Evolutionary conservation across 192 early-diverging fungal species (phyloP).

Genomic region (Phlyctochytrium bullatum): DNA sequence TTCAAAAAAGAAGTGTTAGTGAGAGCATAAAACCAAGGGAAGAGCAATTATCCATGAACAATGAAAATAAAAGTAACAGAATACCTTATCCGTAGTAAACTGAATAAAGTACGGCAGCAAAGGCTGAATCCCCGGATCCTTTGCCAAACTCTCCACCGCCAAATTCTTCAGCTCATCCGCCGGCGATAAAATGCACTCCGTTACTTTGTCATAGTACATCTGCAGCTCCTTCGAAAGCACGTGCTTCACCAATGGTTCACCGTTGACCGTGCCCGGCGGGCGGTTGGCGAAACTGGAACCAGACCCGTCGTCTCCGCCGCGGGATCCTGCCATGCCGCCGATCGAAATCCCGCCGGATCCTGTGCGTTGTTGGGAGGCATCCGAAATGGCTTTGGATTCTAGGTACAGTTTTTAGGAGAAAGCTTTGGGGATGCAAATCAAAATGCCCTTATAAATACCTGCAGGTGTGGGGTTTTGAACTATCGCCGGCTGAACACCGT

Average conservation of each 20-base stretch:
- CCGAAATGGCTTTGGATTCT: too few relatives aligned
- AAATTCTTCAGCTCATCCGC: slow-evolving; percentile 67
- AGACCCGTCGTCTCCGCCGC: too few relatives aligned
- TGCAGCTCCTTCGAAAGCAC: slow-evolving; percentile 91
- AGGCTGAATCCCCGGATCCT: slow-evolving; percentile 93
- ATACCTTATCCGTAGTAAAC: slow-evolving; percentile 80
- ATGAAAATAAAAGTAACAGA: neutral
- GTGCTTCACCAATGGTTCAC: slow-evolving; percentile 79
- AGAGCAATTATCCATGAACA: neutral
- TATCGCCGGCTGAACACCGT: slow-evolving; percentile 97
- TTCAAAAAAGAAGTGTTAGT: slow-evolving; percentile 21
- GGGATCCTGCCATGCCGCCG: too few relatives aligned
- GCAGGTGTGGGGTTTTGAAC: slow-evolving; percentile 89
- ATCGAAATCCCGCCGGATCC: too few relatives aligned
- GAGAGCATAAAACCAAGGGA: slow-evolving; percentile 8
- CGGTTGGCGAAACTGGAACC: too few relatives aligned
- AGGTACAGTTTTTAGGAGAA: too few relatives aligned
- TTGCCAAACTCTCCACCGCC: slow-evolving; percentile 77
- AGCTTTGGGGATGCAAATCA: too few relatives aligned
- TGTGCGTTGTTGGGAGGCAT: too few relatives aligned
- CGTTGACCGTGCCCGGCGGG: slow-evolving; percentile 33
- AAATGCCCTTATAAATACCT: too few relatives aligned
- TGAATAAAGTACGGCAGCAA: slow-evolving; percentile 94
- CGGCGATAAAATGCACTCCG: slow-evolving; percentile 68
- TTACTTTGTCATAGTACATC: slow-evolving; percentile 91